phyloP scores from a whole-genome alignment of 2,329 filamentous ascomycete genomes.

The Colletotrichum tropicicola region DNA sequence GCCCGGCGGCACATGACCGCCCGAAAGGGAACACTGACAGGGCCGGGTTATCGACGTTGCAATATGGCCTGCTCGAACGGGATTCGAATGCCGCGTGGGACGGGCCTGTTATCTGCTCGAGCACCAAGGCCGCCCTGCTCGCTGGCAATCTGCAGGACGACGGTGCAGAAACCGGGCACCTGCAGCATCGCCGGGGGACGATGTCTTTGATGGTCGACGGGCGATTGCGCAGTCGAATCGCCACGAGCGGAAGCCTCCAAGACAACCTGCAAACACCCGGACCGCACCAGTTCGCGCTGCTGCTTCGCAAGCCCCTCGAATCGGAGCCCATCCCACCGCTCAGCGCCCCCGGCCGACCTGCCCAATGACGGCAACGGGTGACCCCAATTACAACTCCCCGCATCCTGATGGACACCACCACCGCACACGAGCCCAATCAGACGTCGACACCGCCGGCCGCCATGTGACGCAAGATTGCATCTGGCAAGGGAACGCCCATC shows the following conservation, averaged over 20 bases:
- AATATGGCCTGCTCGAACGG: background rate
- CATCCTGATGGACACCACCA: constrained; percentile 23
- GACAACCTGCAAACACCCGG: background rate
- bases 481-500: background rate
- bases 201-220: background rate
- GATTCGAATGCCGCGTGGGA: background rate
- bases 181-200: constrained; percentile 7
- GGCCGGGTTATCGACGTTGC: constrained; percentile 3
- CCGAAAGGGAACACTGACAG: background rate
- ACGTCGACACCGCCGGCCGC: constrained; percentile 11
- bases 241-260: background rate
- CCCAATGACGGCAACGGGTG: constrained; percentile 10
- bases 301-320: background rate
- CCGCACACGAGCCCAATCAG: constrained; percentile 17
- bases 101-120: constrained; percentile 14
- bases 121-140: no score
- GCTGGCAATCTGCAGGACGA: no score
- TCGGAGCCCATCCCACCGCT: constrained; percentile 8
- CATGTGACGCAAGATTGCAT: constrained; percentile 30
- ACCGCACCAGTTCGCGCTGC: background rate
- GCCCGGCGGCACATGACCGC: constrained; percentile 11
- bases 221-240: background rate
- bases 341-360: background rate
- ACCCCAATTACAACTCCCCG: constrained; percentile 27
- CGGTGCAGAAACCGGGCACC: constrained; percentile 14